Conservation (phyloP, 306 rosid species). For the Elaeagnus macrophylla region DNA sequence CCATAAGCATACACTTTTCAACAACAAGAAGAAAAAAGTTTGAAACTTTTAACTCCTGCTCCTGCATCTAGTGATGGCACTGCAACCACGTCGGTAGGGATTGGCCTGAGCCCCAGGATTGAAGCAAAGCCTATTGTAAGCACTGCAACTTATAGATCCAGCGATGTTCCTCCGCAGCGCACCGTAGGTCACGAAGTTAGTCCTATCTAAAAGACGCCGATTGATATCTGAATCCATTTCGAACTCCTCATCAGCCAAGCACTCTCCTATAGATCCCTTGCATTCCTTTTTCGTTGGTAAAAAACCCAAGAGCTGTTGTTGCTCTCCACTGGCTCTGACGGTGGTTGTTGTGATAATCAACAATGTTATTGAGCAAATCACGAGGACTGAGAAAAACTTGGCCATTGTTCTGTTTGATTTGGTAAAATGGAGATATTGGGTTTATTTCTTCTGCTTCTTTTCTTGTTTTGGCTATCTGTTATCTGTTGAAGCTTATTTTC, state of each 20-base stretch:
- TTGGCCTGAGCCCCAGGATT: constrained; percentile 89
- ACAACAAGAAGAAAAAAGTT: neutral
- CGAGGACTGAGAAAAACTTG: constrained; percentile 28
- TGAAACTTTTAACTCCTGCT: constrained; percentile 61
- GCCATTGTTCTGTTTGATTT: constrained; percentile 33
- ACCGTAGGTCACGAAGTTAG: constrained; percentile 78
- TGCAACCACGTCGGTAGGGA: constrained; percentile 87
- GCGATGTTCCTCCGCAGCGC: constrained; percentile 91
- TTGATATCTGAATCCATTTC: constrained; percentile 72
- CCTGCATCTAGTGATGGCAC: constrained; percentile 89
- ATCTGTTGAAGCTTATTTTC: neutral
- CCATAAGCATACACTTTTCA: no score
- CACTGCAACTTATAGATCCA: constrained; percentile 85
- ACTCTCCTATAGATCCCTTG: constrained; percentile 55
- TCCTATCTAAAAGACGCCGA: constrained; percentile 82
- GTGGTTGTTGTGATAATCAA: constrained; percentile 30
- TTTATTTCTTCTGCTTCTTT: neutral
- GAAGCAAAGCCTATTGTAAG: constrained; percentile 81
- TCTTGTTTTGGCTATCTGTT: neutral
- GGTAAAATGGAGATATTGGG: neutral
- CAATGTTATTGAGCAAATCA: constrained; percentile 43
- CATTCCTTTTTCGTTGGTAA: constrained; percentile 30
- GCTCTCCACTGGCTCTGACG: constrained; percentile 27
- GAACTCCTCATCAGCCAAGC: constrained; percentile 51
- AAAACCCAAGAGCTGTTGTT: constrained; percentile 18